phyloP scores from a whole-genome alignment of 345 rosid species.

The Erodium maritimum region DNA sequence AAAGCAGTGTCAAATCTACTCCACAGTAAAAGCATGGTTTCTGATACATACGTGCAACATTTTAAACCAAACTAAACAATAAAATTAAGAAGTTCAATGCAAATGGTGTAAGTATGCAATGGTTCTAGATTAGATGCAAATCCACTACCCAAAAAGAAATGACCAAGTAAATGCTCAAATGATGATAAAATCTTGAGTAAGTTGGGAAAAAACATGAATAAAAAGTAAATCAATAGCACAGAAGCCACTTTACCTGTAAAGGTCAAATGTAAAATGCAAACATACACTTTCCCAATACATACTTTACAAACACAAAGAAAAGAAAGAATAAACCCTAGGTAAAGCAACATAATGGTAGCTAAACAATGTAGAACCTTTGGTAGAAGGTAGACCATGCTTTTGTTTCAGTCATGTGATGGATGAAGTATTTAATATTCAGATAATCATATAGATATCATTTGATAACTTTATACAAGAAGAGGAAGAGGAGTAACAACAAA shows the following conservation, averaged over 20 bases:
- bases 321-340: neutral
- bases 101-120: too few relatives aligned
- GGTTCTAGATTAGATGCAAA: too few relatives aligned
- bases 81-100: too few relatives aligned
- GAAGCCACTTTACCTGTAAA: neutral
- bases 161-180: neutral
- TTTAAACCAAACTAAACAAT: neutral
- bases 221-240: neutral
- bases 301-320: too few relatives aligned
- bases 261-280: too few relatives aligned
- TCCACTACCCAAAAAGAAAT: neutral
- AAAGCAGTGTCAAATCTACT: neutral
- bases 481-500: neutral
- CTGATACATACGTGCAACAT: neutral
- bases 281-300: too few relatives aligned
- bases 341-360: neutral
- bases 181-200: neutral
- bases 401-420: too few relatives aligned
- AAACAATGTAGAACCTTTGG: too few relatives aligned
- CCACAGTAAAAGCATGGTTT: neutral
- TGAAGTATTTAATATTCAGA: too few relatives aligned
- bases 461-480: too few relatives aligned
- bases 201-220: neutral
- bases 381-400: too few relatives aligned
- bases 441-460: too few relatives aligned